Evolutionary conservation across 2,329 filamentous ascomycete genomes (phyloP).

Genomic region (Erysiphe neolycopersici): DNA sequence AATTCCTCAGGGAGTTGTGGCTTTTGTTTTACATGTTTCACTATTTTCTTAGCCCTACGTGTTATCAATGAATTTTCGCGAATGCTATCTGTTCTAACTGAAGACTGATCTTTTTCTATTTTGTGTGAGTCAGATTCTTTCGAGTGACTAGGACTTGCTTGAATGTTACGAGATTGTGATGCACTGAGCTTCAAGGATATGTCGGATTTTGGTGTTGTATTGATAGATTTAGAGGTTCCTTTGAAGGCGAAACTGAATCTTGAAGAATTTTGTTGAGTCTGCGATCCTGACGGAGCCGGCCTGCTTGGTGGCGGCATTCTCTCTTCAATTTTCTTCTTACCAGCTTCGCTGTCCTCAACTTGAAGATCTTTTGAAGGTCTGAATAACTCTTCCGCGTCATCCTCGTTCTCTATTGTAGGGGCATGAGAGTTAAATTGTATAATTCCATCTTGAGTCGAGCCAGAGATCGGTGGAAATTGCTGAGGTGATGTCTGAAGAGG

Average conservation of each 20-base stretch:
- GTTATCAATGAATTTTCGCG: constrained; percentile 16
- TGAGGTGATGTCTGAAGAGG: constrained; percentile 13
- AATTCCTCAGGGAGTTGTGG: constrained; percentile 48
- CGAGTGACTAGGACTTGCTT: constrained; percentile 17
- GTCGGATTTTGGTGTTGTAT: constrained; percentile 31
- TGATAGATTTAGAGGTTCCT: constrained; percentile 31
- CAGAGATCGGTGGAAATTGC: constrained; percentile 5
- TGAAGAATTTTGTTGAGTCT: constrained; percentile 17
- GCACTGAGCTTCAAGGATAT: constrained; percentile 45
- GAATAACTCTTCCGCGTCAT: constrained; percentile 32
- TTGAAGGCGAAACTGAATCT: constrained; percentile 94
- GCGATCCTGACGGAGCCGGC: constrained; percentile 18
- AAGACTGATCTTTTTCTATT: constrained; percentile 27
- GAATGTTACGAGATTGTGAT: constrained; percentile 8
- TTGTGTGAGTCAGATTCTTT: constrained; percentile 15
- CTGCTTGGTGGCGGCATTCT: constrained; percentile 28
- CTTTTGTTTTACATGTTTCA: constrained; percentile 43
- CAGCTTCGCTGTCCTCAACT: constrained; percentile 28
- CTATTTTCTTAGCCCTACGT: constrained; percentile 36
- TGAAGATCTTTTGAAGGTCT: constrained; percentile 36
- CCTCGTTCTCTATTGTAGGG: constrained; percentile 11
- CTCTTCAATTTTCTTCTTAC: constrained; percentile 21
- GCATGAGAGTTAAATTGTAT: constrained; percentile 2
- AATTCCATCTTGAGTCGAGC: constrained; percentile 12
- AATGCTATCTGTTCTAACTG: constrained; percentile 15